Percentiles rank a stretch among this genome's conserved stretches.
Evolutionary conservation across 176 grass and related monocot genomes (phyloP).

Genomic region (Ensete ventricosum): DNA sequence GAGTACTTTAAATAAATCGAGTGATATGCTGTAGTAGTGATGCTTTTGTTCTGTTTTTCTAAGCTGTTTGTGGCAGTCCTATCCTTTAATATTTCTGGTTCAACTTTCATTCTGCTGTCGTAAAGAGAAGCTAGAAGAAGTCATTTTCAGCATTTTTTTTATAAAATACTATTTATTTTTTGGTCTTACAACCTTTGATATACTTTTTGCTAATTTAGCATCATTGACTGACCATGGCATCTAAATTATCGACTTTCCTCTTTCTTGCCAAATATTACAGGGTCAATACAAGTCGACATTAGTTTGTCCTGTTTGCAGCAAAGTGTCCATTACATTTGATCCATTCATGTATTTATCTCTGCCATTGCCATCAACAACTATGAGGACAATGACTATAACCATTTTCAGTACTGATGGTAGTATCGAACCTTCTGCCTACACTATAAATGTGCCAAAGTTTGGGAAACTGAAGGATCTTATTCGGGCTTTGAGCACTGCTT

Average conservation of each 20-base stretch:
- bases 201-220: neutral
- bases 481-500: constrained; percentile 63
- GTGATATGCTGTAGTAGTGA: neutral
- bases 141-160: neutral
- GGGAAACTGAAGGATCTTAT: constrained; percentile 65
- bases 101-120: neutral
- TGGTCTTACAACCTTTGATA: neutral
- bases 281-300: constrained; percentile 92
- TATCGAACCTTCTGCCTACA: constrained; percentile 44
- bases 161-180: neutral
- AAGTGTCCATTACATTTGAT: constrained; percentile 77
- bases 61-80: neutral
- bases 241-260: neutral
- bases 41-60: neutral
- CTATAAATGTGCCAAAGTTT: constrained; percentile 73
- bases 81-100: neutral
- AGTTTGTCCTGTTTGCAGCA: constrained; percentile 68
- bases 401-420: constrained; percentile 82
- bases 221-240: neutral
- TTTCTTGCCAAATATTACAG: constrained; percentile 46
- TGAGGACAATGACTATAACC: constrained; percentile 70
- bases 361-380: constrained; percentile 68
- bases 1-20: neutral
- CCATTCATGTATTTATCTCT: constrained; percentile 98
- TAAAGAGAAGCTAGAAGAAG: neutral